Evolutionary conservation across 129 eudicot species (phyloP), one percentile per base, ranked within the genome.

Genomic region (Tagetes patula): DNA sequence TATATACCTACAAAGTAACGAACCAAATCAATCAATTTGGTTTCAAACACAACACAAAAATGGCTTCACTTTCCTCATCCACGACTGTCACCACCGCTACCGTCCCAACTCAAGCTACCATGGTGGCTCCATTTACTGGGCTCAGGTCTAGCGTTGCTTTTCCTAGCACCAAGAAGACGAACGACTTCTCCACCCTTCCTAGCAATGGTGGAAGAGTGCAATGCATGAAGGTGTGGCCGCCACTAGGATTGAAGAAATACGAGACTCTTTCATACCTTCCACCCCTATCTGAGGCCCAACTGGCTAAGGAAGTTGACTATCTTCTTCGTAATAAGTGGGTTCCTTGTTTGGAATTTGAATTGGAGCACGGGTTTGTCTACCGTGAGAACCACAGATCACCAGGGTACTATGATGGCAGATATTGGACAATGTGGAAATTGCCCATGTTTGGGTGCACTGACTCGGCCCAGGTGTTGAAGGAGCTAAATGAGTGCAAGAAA

Each of bases 21-120:
- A 14, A 48, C 48, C 53, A 63, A 55, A 55, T 10, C 59, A 69
- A 50, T 20, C 48, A 64, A 46, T 11, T 10, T 56, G 40, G 53
- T 11, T 53, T 37, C 50, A 3, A 31, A 27, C 65, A 30, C 53
- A 41, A 8, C 0, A 64, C 2, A 58, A 69, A 48, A 55, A 82
- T 75, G 85, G 83, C 83, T 39, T 38, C 83, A 53, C 38, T 73
- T 32, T 73, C 80, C 42, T 67, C 77, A 34, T 45, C 76, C 8
- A 50, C n/a, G n/a, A n/a, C 85, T 31, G 59, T 71, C 37, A 54
- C 80, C 54, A 32, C 82, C 40, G n/a, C 13, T 8, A 14, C n/a
- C n/a, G 14, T 58, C 39, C 9, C 13, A 55, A 55, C 13, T 6
- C 62, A 55, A 55, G 62, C 62, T 36, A 55, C 62, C 37, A 55